Base-by-base conservation (phyloP, 2,329 filamentous ascomycete species). In the Hypoxylon rubiginosum region DNA sequence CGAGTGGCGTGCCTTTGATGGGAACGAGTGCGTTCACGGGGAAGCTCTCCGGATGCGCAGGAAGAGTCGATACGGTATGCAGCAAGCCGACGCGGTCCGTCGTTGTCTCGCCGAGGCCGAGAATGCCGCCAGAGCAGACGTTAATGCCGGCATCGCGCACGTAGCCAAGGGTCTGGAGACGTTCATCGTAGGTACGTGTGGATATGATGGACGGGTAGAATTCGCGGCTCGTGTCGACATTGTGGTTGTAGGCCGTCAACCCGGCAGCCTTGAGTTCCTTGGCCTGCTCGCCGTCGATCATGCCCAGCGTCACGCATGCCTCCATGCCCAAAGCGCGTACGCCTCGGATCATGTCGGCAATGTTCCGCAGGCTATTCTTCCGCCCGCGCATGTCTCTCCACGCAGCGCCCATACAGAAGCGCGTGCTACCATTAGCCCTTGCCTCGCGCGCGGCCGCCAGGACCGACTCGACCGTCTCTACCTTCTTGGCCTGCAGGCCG, bases 331-430 rank as follows among this genome's bases (percentile, higher is more conserved):
- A 85, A 0, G 81, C 90, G 26, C 91, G 86, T 19, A 97, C 92
- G 0, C 93, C 93, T 60, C 88, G 85, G 3, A 97, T 89, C 94
- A 97, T 97, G 56, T 87, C 88, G 75, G 92, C 92, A 79, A 97
- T 91, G 78, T 96, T 96, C 79, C 90, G 90, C 56, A 97, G 82
- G 69, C 89, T 90, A 48, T 91, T 93, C 81, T 94, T 96, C 70
- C 94, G 91, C 17, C 94, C 94, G 13, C 92, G 90, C 94, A 97
- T 97, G 79, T 97, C 94, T 39, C 94, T 85, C 94, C 94, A 97
- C 0, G 94, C 94, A 3, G 94, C 94, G 8, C 94, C 94, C 93
- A 97, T 97, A 82, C 94, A 97, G 85, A 97, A 97, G 1, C 94
- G 88, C 8, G 93, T 97, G 82, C 91, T 94, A 53, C 94, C 94